Conservation (phyloP, 192 early-diverging fungal genomes). For the Radiomyces spectabilis region DNA sequence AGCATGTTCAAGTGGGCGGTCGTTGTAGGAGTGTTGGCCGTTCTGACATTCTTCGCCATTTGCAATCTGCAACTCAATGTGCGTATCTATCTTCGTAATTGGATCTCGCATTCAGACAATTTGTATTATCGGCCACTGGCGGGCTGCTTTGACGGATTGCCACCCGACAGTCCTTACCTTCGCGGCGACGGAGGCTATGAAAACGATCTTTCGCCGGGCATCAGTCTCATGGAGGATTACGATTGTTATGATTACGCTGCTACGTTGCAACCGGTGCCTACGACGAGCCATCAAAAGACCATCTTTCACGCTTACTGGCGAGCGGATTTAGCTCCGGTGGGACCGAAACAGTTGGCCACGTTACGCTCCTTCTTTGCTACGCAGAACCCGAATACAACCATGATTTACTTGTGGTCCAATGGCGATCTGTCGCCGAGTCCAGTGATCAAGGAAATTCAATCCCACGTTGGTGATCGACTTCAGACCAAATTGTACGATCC, state of each 20-base stretch:
- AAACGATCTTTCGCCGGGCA: constrained; percentile 24
- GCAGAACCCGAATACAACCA: constrained; percentile 23
- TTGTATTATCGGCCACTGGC: constrained; percentile 18
- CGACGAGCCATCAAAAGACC: neutral
- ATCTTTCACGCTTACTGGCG: constrained; percentile 38
- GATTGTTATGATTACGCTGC: constrained; percentile 39
- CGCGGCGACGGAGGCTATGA: constrained; percentile 6
- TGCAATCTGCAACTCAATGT: constrained; percentile 29
- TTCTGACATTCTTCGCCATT: constrained; percentile 20
- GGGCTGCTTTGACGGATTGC: constrained; percentile 27
- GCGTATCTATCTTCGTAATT: constrained; percentile 28
- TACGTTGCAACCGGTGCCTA: constrained; percentile 15
- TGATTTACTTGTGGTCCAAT: constrained; percentile 35
- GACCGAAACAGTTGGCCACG: constrained; percentile 31
- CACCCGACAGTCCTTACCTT: constrained; percentile 14
- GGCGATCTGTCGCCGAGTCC: constrained; percentile 17
- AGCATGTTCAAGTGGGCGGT: constrained; percentile 12
- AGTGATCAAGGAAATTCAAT: constrained; percentile 17
- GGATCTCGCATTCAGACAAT: constrained; percentile 30
- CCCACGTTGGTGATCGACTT: constrained; percentile 17
- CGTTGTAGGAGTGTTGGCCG: neutral
- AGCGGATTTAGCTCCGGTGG: constrained; percentile 27
- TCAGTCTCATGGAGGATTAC: constrained; percentile 25
- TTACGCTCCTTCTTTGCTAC: constrained; percentile 36
- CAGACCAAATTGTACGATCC: constrained; percentile 12